Evolutionary conservation across 768 basidiomycete genomes (phyloP).

Genomic region (Calocybe cyanea): DNA sequence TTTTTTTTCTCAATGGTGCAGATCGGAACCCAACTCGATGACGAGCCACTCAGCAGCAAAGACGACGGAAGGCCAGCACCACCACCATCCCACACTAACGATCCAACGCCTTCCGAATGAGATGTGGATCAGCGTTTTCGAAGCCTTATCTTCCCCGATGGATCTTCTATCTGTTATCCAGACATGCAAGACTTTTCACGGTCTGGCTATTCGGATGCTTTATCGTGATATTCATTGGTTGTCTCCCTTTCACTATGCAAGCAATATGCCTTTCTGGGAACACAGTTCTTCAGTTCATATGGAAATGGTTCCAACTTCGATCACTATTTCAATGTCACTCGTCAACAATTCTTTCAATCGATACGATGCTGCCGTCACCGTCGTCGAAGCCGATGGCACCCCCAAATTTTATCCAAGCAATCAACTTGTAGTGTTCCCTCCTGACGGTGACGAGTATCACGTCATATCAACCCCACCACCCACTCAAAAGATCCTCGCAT

Average conservation of each 20-base stretch:
- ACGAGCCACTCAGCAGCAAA: too few species aligned
- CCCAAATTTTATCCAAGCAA: constrained; percentile 2
- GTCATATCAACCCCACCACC: constrained; percentile 12
- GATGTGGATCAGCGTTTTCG: constrained; percentile 17
- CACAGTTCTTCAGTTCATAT: constrained; percentile 8
- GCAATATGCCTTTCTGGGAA: constrained; percentile 14
- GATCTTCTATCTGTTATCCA: constrained; percentile 15
- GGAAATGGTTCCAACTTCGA: constrained; percentile 12
- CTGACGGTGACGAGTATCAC: not conserved
- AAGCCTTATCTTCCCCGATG: constrained; percentile 10
- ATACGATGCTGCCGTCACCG: constrained; percentile 8
- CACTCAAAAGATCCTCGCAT: not conserved
- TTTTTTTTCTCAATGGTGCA: too few species aligned
- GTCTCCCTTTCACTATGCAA: constrained; percentile 9
- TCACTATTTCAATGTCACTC: constrained; percentile 11
- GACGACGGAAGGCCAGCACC: too few species aligned
- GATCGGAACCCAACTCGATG: too few species aligned
- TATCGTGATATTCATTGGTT: constrained; percentile 17
- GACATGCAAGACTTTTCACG: constrained; percentile 14
- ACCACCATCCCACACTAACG: too few species aligned
- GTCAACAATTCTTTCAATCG: constrained; percentile 9
- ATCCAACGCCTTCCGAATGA: constrained; percentile 11
- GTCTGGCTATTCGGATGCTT: constrained; percentile 15
- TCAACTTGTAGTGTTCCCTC: not conserved
- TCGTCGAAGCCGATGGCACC: constrained; percentile 16